These are phyloP conservation scores for Trichosporon asahii DNA, from an alignment of 1,284 basidiomycete species.

Conservation along the genomic window DNA sequence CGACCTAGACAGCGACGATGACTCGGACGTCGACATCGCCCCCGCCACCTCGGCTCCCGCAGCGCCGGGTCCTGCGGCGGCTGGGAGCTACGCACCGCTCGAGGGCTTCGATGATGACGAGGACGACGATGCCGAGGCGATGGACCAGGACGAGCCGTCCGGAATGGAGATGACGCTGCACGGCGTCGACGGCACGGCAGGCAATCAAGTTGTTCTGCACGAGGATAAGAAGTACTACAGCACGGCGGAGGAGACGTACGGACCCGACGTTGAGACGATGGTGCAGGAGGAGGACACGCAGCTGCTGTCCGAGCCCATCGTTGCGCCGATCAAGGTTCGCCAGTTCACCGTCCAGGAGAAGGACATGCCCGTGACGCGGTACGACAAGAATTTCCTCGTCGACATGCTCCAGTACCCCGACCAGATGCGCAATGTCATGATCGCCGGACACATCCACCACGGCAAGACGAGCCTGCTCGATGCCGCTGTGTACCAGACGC, in stretches of 20 bases:
- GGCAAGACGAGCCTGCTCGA: conserved; percentile 97
- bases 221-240: conserved; percentile 99
- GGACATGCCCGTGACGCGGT: conserved; percentile 85
- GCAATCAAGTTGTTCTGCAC: conserved; percentile 83
- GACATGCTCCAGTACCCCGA: conserved; percentile 89
- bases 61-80: conserved; percentile 36
- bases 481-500: conserved; percentile 95
- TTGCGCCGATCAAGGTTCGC: conserved; percentile 89
- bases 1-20: conserved; percentile 85
- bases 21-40: conserved; percentile 45
- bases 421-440: conserved; percentile 90
- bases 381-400: conserved; percentile 89
- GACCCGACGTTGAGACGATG: conserved; percentile 87
- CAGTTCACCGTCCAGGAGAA: conserved; percentile 91
- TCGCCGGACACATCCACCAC: conserved; percentile 94
- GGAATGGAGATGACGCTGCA: conserved; percentile 47
- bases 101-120: conserved; percentile 50
- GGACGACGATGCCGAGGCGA: conserved; percentile 41
- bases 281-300: conserved; percentile 99
- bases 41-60: conserved; percentile 27
- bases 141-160: conserved; percentile 38
- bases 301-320: conserved; percentile 88
- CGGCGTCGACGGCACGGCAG: conserved; percentile 46
- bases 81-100: conserved; percentile 45
- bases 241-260: conserved; percentile 86